phyloP scores from a whole-genome alignment of 805 yeast species.

The Isabelozyma pseudorhagii region DNA sequence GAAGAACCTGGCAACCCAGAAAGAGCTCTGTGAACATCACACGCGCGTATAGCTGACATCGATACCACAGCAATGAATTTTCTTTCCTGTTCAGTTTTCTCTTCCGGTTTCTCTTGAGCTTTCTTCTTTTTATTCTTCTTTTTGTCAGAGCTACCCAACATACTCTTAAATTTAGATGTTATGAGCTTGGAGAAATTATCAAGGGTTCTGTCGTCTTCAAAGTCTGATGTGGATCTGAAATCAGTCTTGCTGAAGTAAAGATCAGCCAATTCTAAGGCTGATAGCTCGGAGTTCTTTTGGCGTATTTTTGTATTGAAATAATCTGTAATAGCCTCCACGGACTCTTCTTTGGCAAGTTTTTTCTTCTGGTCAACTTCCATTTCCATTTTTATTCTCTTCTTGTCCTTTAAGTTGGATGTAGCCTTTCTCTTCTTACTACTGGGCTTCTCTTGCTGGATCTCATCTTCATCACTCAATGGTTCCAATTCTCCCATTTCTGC shows the following conservation, averaged over 20 bases:
- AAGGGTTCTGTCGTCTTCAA: conserved; percentile 49
- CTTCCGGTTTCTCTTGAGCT: conserved; percentile 14
- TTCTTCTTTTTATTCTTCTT: conserved; percentile 23
- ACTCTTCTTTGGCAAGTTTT: conserved; percentile 45
- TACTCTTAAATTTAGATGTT: conserved; percentile 44
- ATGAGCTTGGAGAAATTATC: conserved; percentile 57
- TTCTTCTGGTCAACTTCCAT: conserved; percentile 59
- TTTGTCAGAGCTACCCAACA: conserved; percentile 37
- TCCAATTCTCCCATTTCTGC: conserved; percentile 9
- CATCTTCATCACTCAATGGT: conserved; percentile 5
- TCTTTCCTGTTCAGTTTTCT: conserved; percentile 20
- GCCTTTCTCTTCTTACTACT: conserved; percentile 15
- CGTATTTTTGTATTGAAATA: conserved; percentile 61
- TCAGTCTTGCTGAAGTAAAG: conserved; percentile 53
- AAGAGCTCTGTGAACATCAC: conserved; percentile 73
- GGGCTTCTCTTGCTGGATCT: conserved; percentile 10
- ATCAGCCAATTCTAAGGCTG: conserved; percentile 74
- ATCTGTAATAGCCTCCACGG: conserved; percentile 64
- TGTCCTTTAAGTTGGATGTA: conserved; percentile 50
- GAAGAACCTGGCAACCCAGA: conserved; percentile 50
- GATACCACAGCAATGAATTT: conserved; percentile 54
- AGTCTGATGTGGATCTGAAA: conserved; percentile 62
- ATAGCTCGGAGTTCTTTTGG: conserved; percentile 58
- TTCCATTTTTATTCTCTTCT: conserved; percentile 67
- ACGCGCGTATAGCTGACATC: conserved; percentile 81